Evolutionary conservation across 768 basidiomycete species (phyloP).

Genomic region (Psilocybe cubensis): DNA sequence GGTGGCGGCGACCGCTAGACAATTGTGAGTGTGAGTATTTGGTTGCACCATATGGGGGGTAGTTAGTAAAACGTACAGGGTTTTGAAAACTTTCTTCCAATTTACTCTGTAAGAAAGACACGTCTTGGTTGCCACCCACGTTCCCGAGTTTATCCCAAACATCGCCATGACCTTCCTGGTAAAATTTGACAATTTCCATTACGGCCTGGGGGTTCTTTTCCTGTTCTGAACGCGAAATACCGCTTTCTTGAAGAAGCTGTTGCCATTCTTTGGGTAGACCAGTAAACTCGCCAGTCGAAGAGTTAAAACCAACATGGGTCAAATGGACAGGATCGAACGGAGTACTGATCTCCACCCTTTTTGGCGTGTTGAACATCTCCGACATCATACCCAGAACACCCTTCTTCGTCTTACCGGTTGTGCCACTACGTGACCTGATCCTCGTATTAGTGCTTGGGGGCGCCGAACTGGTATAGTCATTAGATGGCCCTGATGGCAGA

Average conservation of each 20-base stretch:
- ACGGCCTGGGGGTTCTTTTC: slow-evolving; percentile 98
- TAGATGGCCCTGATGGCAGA: slow-evolving; percentile 36
- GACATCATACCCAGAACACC: slow-evolving; percentile 79
- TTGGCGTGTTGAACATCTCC: slow-evolving; percentile 68
- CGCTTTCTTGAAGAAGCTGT: slow-evolving; percentile 92
- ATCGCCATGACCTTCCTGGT: slow-evolving; percentile 84
- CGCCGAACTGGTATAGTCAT: slow-evolving; percentile 30
- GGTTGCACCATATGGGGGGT: background rate
- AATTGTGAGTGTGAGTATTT: slow-evolving; percentile 9
- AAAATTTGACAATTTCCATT: slow-evolving; percentile 99
- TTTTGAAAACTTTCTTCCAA: slow-evolving; percentile 57
- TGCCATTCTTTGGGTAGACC: slow-evolving; percentile 99
- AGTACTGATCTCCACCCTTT: slow-evolving; percentile 91
- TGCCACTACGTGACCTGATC: slow-evolving; percentile 50
- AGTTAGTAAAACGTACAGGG: slow-evolving; percentile 47
- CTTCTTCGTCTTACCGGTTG: slow-evolving; percentile 57
- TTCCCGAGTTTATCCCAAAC: slow-evolving; percentile 88
- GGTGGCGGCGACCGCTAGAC: slow-evolving; percentile 53
- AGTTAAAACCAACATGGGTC: slow-evolving; percentile 99
- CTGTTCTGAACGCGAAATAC: slow-evolving; percentile 92
- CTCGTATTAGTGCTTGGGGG: slow-evolving; percentile 25
- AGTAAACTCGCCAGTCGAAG: slow-evolving; percentile 97
- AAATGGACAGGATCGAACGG: slow-evolving; percentile 99
- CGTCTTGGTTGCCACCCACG: slow-evolving; percentile 37
- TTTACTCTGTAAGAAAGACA: slow-evolving; percentile 31